phyloP scores from a whole-genome alignment of 176 grass and related monocot genomes.

The Areca catechu region DNA sequence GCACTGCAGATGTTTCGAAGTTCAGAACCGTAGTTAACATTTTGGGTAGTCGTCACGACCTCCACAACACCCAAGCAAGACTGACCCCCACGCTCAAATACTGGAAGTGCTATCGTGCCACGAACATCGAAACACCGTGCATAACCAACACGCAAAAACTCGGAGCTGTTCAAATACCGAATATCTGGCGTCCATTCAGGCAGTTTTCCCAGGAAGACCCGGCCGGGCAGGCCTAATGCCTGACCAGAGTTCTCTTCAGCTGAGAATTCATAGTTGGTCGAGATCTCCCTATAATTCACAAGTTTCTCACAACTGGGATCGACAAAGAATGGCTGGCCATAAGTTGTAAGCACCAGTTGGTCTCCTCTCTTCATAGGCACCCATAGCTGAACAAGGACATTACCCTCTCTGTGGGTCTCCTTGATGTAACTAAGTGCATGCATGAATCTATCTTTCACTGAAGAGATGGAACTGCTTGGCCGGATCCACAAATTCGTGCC shows the following conservation, averaged over 20 bases:
- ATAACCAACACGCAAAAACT: slow-evolving; percentile 57
- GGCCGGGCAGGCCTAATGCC: slow-evolving; percentile 54
- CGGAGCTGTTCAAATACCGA: slow-evolving; percentile 55
- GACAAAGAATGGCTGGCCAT: slow-evolving; percentile 63
- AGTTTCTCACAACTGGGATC: slow-evolving; percentile 49
- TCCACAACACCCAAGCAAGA: slow-evolving; percentile 87
- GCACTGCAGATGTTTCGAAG: slow-evolving; percentile 75
- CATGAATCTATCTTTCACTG: slow-evolving; percentile 41
- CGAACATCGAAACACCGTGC: slow-evolving; percentile 50
- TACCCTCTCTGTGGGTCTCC: slow-evolving; percentile 40
- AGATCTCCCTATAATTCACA: slow-evolving; percentile 55
- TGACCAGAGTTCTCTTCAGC: slow-evolving; percentile 36
- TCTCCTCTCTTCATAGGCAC: slow-evolving; percentile 46
- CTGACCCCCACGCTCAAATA: slow-evolving; percentile 51
- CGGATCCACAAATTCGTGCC: slow-evolving; percentile 24
- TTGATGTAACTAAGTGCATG: slow-evolving; percentile 50
- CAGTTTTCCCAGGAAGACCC: slow-evolving; percentile 68
- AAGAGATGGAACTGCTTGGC: slow-evolving; percentile 15
- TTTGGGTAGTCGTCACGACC: slow-evolving; percentile 70
- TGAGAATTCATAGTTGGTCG: slow-evolving; percentile 53
- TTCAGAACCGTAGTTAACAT: slow-evolving; percentile 70
- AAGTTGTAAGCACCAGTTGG: slow-evolving; percentile 54
- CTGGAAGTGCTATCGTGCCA: slow-evolving; percentile 73
- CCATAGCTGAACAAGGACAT: slow-evolving; percentile 88
- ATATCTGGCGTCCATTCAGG: slow-evolving; percentile 98